These are phyloP conservation scores for Rhinocladiella similis DNA, from an alignment of 2,329 filamentous ascomycete genomes.

Conservation along the genomic window DNA sequence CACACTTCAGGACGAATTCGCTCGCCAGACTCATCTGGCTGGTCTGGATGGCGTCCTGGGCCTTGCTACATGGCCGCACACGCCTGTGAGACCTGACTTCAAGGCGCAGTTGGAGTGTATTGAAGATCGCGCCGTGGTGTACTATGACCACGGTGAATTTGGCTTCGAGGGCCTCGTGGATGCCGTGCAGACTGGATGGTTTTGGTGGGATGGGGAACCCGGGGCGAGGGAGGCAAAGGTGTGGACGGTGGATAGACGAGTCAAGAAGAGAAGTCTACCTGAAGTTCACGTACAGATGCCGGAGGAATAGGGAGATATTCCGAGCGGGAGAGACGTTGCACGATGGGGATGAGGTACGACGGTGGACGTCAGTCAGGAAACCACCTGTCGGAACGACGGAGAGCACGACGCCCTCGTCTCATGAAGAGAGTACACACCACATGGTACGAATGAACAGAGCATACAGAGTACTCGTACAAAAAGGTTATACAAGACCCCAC, in stretches of 20 bases:
- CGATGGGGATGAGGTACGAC: no score
- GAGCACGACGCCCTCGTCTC: no score
- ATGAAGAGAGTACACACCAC: no score
- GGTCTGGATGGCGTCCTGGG: neutral
- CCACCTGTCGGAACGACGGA: no score
- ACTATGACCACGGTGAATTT: neutral
- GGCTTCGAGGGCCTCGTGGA: neutral
- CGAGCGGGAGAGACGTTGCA: neutral
- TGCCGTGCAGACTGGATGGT: neutral
- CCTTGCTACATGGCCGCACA: neutral
- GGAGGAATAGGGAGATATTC: neutral
- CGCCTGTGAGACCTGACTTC: neutral
- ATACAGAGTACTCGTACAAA: neutral
- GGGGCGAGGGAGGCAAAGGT: neutral
- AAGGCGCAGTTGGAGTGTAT: neutral
- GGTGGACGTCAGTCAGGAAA: no score
- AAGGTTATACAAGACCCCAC: neutral
- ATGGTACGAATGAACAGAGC: neutral
- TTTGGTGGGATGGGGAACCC: neutral
- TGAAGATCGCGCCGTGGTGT: neutral
- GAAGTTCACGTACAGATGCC: neutral
- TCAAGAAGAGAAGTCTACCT: neutral
- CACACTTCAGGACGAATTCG: neutral
- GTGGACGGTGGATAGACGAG: neutral
- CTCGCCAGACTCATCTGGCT: neutral